Base-by-base conservation (phyloP, 176 grass and related monocot genomes). In the Oryza glumipatula region DNA sequence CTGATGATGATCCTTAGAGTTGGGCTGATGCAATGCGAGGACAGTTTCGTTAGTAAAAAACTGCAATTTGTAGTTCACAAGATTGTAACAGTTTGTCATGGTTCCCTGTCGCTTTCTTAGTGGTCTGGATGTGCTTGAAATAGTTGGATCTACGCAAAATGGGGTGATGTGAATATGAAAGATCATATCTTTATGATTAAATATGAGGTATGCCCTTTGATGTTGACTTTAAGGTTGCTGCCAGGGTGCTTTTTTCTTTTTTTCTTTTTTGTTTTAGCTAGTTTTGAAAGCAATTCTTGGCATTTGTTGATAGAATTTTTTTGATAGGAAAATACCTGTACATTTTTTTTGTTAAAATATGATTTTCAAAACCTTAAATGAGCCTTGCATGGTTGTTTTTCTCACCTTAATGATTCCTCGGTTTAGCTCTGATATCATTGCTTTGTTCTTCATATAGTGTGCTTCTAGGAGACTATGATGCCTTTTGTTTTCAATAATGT, bases 51-150 rank as follows among this genome's bases (percentile, higher is more conserved):
- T 75, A 63, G 36, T 79, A 44, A 17, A 66, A 68, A 10, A 23
- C 51, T 11, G 13, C 4, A 45, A 41, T 76, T 49, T 13, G 11
- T 70, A 61, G 16, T 21, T 36, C 24, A 88, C 22, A 74, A 13
- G 47, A n/a, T 68, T 76, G 13, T 74, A 13, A 5, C 38, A 41
- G 15, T 49, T 67, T 56, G 4, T 54, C n/a, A 9, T 72, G 4
- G 32, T 16, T 63, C 19, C 32, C 39, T 70, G 9, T 11, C 65
- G 5, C 78, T 74, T 61, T 65, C 11, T 76, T 71, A 30, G 64
- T 82, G 16, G 49, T 81, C 41, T 69, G 22, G 39, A 70, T 76
- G 64, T 39, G 28, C 14, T 71, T 63, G 71, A 65, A 70, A 67
- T 56, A 39, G 46, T 54, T 84, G 69, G 61, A 74, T 73, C 67